Base-by-base conservation (phyloP, 331 rosid genomes). In the Quercus tomentella region DNA sequence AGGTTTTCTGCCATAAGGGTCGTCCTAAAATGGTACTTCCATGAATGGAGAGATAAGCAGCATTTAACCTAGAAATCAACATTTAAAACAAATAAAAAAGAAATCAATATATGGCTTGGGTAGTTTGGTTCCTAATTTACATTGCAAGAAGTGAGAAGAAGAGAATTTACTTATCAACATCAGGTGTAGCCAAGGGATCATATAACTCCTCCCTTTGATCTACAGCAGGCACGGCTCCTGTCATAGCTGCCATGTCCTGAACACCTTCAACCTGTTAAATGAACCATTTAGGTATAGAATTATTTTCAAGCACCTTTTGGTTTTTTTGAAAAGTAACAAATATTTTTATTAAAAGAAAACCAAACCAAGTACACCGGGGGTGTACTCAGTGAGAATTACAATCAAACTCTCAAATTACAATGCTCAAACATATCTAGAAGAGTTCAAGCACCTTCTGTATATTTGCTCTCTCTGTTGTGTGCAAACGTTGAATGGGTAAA, bases 171-270 rank as follows among this genome's bases (percentile, higher is more conserved):
- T 87, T 86, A 56, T 94, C 98, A 6, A 94, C 98, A 76, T 94
- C 98, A 52, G 97, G 98, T 74, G 91, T 77, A 41, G 85, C 90
- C 79, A 92, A 73, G 56, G 96, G 89, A 77, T 92, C 96, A 77
- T 90, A 91, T 66, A 80, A 84, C 80, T 94, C 98, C 80, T 94
- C 96, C 56, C 89, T 84, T 60, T 84, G 89, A 56, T 91, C 95
- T 14, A 84, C 79, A 65, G 88, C 54, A n/a, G 92, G 96, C 55
- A 72, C 66, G 55, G 74, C 72, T 52, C 87, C 87, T 9, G 89
- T 80, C 86, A 87, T 73, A 67, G 91, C 80, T 35, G 94, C 81
- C 73, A 86, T 68, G 76, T 94, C 97, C 85, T 92, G 98, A 74
- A 80, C 88, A 70, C 96, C 97, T 57, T 94, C 98, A 75, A 89